These are phyloP conservation scores for Hypoxylon crocopeplum DNA, from an alignment of 495 filamentous ascomycete genomes.

Conservation along the genomic window DNA sequence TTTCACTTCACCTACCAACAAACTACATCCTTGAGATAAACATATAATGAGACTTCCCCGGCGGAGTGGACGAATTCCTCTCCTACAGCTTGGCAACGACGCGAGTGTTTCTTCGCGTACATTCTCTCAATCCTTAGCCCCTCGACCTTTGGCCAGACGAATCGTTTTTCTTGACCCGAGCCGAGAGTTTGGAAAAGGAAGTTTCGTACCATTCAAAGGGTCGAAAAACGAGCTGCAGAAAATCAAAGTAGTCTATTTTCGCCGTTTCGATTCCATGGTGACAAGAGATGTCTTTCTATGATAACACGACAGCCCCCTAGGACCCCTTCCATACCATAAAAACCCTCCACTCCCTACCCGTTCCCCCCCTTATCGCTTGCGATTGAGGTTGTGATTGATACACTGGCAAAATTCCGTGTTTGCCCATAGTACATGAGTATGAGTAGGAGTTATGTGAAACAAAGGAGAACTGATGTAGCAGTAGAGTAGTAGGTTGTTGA, in stretches of 20 bases:
- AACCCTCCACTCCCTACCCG: conserved; percentile 6
- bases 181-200: too few relatives aligned
- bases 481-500: neutral
- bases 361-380: conserved; percentile 22
- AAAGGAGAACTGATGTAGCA: conserved; percentile 36
- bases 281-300: conserved; percentile 12
- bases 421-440: conserved; percentile 19
- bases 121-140: too few relatives aligned
- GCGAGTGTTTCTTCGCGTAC: too few relatives aligned
- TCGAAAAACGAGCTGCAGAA: too few relatives aligned
- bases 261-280: conserved; percentile 8
- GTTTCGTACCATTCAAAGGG: too few relatives aligned
- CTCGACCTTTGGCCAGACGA: too few relatives aligned
- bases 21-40: too few relatives aligned
- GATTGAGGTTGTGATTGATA: conserved; percentile 11
- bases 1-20: too few relatives aligned
- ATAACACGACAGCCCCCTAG: neutral
- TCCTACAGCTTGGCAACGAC: too few relatives aligned
- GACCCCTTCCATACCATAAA: neutral
- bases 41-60: too few relatives aligned
- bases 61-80: too few relatives aligned
- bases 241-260: conserved; percentile 24
- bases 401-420: conserved; percentile 2
- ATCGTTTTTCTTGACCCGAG: too few relatives aligned
- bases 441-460: conserved; percentile 20